Evolutionary conservation across 1,139 yeast species (phyloP).

Genomic region (Lodderomyces oxycetoniae): DNA sequence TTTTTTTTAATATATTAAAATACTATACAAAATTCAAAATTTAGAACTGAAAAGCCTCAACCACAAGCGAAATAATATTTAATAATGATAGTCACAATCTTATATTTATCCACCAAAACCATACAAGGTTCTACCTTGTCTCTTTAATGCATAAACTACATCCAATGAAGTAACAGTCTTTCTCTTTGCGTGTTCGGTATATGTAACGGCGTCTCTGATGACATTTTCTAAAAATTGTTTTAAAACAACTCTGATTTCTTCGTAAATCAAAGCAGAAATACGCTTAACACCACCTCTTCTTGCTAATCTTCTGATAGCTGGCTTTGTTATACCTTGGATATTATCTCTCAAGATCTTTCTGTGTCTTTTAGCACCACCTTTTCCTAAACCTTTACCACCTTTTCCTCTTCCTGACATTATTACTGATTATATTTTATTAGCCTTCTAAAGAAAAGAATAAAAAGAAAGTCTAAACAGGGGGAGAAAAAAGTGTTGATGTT

Average conservation of each 20-base stretch:
- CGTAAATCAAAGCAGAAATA: constrained; percentile 97
- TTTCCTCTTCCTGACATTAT: constrained; percentile 98
- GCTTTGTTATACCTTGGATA: constrained; percentile 99
- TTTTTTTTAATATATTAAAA: not conserved
- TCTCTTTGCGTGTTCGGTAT: constrained; percentile 99
- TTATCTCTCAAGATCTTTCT: constrained; percentile 99
- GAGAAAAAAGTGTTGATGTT: constrained; percentile 2
- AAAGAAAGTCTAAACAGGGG: not conserved
- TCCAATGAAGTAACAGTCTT: constrained; percentile 98
- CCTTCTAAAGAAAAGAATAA: constrained; percentile 1
- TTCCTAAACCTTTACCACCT: constrained; percentile 99
- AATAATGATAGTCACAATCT: no score
- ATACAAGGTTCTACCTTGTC: constrained; percentile 99
- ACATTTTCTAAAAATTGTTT: constrained; percentile 95
- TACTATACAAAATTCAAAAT: not conserved
- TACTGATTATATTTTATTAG: constrained; percentile 14
- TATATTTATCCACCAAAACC: constrained; percentile 99
- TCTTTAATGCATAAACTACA: constrained; percentile 98
- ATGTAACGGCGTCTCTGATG: constrained; percentile 98
- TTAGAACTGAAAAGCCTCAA: not conserved
- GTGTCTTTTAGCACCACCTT: constrained; percentile 99
- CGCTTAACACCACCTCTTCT: constrained; percentile 99
- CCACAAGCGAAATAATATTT: no score
- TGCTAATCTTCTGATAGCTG: constrained; percentile 99
- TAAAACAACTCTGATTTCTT: constrained; percentile 96